Percentiles rank a stretch among this genome's conserved stretches.
phyloP scores from a whole-genome alignment of 2,329 filamentous ascomycete genomes.

The Ceratocystis harringtonii region DNA sequence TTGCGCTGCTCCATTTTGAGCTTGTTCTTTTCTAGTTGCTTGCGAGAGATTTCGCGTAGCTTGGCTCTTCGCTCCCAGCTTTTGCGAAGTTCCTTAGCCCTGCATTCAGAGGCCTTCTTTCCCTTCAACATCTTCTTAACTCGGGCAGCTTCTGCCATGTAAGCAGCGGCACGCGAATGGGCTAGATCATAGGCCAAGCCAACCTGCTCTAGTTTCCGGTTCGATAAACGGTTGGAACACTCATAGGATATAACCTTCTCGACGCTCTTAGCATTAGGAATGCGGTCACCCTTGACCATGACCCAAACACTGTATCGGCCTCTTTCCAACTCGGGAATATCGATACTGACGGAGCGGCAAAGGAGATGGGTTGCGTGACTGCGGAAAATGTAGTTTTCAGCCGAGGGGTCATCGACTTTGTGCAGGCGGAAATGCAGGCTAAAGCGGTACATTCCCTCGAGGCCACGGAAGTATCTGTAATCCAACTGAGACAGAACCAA shows the following conservation, averaged over 20 bases:
- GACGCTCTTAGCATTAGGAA: slow-evolving; percentile 30
- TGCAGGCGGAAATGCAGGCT: slow-evolving; percentile 38
- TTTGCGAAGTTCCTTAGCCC: slow-evolving; percentile 31
- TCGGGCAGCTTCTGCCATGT: slow-evolving; percentile 36
- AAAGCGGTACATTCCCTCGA: slow-evolving; percentile 43
- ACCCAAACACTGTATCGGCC: slow-evolving; percentile 44
- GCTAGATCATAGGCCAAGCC: slow-evolving; percentile 45
- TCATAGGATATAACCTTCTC: slow-evolving; percentile 43
- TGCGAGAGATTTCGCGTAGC: slow-evolving; percentile 29
- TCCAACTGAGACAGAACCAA: slow-evolving; percentile 48
- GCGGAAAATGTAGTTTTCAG: slow-evolving; percentile 45
- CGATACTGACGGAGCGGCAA: slow-evolving; percentile 42
- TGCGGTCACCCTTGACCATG: slow-evolving; percentile 37
- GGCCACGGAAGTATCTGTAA: slow-evolving; percentile 44
- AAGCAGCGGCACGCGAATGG: slow-evolving; percentile 40
- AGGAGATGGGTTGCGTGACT: slow-evolving; percentile 45
- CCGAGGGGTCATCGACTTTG: slow-evolving; percentile 28
- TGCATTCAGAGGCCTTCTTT: slow-evolving; percentile 34
- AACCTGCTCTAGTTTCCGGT: slow-evolving; percentile 44
- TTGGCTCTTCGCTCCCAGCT: slow-evolving; percentile 37
- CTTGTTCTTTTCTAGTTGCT: slow-evolving; percentile 28
- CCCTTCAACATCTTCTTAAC: slow-evolving; percentile 36
- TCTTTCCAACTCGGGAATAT: slow-evolving; percentile 39
- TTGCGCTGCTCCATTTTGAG: slow-evolving; percentile 24
- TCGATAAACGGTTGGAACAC: slow-evolving; percentile 29